Evolutionary conservation across 192 early-diverging fungal genomes (phyloP).

Genomic region (Entomortierella beljakovae): DNA sequence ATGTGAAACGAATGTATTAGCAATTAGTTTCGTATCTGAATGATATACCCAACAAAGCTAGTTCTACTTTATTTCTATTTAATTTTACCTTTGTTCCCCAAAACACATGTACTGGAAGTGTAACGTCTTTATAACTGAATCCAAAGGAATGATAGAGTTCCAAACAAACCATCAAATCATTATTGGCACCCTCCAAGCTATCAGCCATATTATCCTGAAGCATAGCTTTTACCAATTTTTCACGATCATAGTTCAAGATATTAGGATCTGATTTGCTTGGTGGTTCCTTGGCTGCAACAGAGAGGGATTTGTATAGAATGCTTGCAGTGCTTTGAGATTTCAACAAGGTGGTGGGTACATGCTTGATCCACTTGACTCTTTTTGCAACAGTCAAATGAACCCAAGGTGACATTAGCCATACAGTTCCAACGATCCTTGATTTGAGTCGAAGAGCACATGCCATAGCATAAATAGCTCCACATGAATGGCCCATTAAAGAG

Average conservation of each 20-base stretch:
- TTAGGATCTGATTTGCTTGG: constrained; percentile 36
- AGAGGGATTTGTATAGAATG: constrained; percentile 51
- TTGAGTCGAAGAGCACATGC: constrained; percentile 54
- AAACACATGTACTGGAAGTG: constrained; percentile 57
- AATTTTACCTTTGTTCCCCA: constrained; percentile 56
- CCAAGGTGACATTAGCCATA: constrained; percentile 58
- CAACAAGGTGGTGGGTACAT: constrained; percentile 52
- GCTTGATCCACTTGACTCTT: constrained; percentile 57
- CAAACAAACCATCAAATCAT: constrained; percentile 55
- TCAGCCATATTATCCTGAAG: constrained; percentile 55
- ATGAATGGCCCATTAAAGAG: constrained; percentile 57
- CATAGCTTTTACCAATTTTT: constrained; percentile 54
- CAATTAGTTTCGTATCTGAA: no score
- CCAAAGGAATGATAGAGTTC: constrained; percentile 54
- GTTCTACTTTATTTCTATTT: background rate
- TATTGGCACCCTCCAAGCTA: constrained; percentile 53
- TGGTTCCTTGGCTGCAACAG: constrained; percentile 52
- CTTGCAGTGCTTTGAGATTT: constrained; percentile 50
- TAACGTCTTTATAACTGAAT: constrained; percentile 58
- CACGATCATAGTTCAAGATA: constrained; percentile 47
- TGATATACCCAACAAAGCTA: no score
- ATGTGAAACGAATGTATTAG: no score
- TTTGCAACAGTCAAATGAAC: constrained; percentile 55
- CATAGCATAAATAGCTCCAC: constrained; percentile 58
- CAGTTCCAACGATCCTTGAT: constrained; percentile 51